phyloP scores from a whole-genome alignment of 1,139 yeast genomes.

The Ogataea hybrid region DNA sequence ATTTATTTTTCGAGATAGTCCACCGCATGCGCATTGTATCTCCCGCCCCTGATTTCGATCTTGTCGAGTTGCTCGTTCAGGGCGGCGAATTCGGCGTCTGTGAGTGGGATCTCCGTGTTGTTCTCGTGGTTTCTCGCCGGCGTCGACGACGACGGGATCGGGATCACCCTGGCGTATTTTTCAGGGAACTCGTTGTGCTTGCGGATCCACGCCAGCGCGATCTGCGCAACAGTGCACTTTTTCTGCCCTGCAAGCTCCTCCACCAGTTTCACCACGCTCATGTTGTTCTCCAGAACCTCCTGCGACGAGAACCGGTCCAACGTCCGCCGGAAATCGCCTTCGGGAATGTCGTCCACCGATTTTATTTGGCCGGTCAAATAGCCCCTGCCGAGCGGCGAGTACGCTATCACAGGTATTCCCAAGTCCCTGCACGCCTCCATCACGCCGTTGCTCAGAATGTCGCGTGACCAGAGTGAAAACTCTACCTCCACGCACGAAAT shows the following conservation, averaged over 20 bases:
- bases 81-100: conserved; percentile 51
- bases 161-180: conserved; percentile 55
- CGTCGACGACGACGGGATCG: conserved; percentile 76
- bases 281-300: conserved; percentile 55
- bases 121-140: conserved; percentile 59
- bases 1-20: neutral
- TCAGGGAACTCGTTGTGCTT: conserved; percentile 28
- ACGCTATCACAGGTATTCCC: conserved; percentile 67
- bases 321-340: conserved; percentile 51
- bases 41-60: conserved; percentile 45
- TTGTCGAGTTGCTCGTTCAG: conserved; percentile 43
- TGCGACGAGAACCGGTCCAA: conserved; percentile 55
- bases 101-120: conserved; percentile 44
- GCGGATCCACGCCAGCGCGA: conserved; percentile 73
- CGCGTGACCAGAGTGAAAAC: conserved; percentile 64
- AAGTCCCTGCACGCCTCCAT: conserved; percentile 52
- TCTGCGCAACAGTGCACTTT: conserved; percentile 56
- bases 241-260: conserved; percentile 41
- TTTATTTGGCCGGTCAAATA: conserved; percentile 62
- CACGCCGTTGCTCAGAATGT: conserved; percentile 59
- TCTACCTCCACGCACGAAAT: conserved; percentile 74
- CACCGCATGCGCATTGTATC: conserved; percentile 38
- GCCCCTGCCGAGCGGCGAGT: conserved; percentile 85
- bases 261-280: conserved; percentile 47
- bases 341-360: conserved; percentile 43